These are phyloP conservation scores for Lachnellula willkommii DNA, from an alignment of 2,329 filamentous ascomycete species.

Conservation along the genomic window DNA sequence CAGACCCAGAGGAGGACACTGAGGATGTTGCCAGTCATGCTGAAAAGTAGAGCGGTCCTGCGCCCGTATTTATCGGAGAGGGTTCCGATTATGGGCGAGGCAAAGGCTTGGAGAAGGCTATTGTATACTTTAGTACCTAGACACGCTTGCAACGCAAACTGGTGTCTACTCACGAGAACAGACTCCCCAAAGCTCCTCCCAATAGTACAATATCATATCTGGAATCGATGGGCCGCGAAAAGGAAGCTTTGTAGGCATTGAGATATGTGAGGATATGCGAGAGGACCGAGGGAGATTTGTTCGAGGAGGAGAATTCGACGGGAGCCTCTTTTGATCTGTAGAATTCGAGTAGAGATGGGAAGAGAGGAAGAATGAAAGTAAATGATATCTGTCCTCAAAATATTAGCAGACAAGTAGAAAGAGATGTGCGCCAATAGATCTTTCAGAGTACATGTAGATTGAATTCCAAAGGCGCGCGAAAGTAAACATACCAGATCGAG, in stretches of 20 bases:
- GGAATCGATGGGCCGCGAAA: conserved; percentile 87
- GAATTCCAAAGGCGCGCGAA: neutral
- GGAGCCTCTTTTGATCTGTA: conserved; percentile 78
- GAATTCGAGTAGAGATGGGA: conserved; percentile 91
- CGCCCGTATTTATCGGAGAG: conserved; percentile 87
- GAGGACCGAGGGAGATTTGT: conserved; percentile 60
- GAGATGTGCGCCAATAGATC: neutral
- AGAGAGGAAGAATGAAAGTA: conserved; percentile 95
- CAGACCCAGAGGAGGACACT: conserved; percentile 92
- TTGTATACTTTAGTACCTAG: neutral
- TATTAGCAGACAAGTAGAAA: neutral
- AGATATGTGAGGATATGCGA: conserved; percentile 74
- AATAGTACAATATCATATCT: conserved; percentile 96
- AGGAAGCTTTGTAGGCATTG: conserved; percentile 91
- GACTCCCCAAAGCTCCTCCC: conserved; percentile 84
- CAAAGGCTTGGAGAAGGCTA: conserved; percentile 76
- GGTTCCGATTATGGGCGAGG: conserved; percentile 83
- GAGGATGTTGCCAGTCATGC: conserved; percentile 88
- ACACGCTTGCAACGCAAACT: neutral
- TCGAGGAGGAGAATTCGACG: conserved; percentile 36
- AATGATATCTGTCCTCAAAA: conserved; percentile 73
- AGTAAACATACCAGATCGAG: conserved; percentile 69
- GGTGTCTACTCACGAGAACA: conserved; percentile 60
- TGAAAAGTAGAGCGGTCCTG: conserved; percentile 78
- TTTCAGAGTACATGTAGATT: neutral